These are phyloP conservation scores for Nakazawaea wickerhamii DNA, from an alignment of 805 yeast species.

Conservation along the genomic window DNA sequence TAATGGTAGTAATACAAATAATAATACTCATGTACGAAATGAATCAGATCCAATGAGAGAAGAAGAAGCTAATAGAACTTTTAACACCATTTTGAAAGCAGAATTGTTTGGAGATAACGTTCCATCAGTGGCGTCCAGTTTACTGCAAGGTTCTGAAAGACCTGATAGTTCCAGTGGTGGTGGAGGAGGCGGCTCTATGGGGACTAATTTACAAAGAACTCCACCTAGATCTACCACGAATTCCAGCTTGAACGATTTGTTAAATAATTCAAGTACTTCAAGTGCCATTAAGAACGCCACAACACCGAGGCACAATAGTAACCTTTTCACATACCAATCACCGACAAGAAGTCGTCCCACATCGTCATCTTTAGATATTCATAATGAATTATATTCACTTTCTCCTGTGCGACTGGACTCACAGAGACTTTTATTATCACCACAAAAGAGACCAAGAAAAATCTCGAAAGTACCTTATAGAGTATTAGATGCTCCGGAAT, in stretches of 20 bases:
- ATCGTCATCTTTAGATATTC: constrained; percentile 53
- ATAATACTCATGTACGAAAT: constrained; percentile 31
- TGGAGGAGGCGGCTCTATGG: constrained; percentile 14
- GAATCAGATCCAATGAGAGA: constrained; percentile 66
- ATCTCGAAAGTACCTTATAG: constrained; percentile 86
- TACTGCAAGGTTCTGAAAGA: constrained; percentile 17
- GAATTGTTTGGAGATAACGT: constrained; percentile 89
- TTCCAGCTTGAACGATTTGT: constrained; percentile 4
- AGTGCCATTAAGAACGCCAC: constrained; percentile 15
- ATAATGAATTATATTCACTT: constrained; percentile 70
- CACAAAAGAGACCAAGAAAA: constrained; percentile 70
- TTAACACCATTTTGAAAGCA: constrained; percentile 78
- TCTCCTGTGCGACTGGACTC: constrained; percentile 90
- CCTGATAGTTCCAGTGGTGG: constrained; percentile 14
- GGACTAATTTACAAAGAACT: constrained; percentile 18
- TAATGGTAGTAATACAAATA: constrained; percentile 19
- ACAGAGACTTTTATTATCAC: constrained; percentile 72
- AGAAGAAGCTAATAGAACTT: constrained; percentile 82
- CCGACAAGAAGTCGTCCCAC: constrained; percentile 60
- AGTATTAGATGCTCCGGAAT: constrained; percentile 92
- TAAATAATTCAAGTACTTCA: neutral
- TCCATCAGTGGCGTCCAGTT: constrained; percentile 39
- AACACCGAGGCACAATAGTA: constrained; percentile 41
- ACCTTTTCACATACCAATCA: constrained; percentile 70
- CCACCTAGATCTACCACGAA: constrained; percentile 23